Evolutionary conservation across 495 filamentous ascomycete species (phyloP).

Genomic region (Pyronema domesticum): DNA sequence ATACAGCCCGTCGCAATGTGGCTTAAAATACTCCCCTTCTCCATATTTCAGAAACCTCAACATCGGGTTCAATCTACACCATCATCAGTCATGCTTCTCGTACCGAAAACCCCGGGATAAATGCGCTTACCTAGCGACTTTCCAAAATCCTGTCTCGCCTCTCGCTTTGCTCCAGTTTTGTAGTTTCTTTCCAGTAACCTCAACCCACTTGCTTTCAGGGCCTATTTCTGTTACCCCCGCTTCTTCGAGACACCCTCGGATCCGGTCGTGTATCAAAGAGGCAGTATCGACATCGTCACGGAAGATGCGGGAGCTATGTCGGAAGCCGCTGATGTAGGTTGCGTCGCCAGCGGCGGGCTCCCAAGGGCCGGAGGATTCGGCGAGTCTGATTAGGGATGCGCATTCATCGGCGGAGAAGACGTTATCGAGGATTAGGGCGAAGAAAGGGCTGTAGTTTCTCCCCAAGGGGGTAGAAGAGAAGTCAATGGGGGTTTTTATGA

Average conservation of each 20-base stretch:
- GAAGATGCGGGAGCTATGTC: conserved; percentile 44
- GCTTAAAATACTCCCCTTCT: conserved; percentile 45
- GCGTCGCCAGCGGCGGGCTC: conserved; percentile 18
- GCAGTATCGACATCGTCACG: conserved; percentile 37
- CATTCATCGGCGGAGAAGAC: conserved; percentile 36
- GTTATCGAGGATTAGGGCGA: conserved; percentile 39
- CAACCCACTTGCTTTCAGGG: conserved; percentile 9
- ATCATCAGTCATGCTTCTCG: too few relatives aligned
- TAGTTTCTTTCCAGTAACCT: conserved; percentile 8
- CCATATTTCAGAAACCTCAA: conserved; percentile 48
- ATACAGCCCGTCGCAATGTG: conserved; percentile 44
- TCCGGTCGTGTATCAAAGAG: conserved; percentile 33
- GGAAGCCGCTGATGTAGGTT: conserved; percentile 9
- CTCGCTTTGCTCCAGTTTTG: conserved; percentile 1
- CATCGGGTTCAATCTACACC: conserved; percentile 36
- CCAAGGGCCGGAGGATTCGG: conserved; percentile 27
- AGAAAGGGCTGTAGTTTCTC: conserved; percentile 23
- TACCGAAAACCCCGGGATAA: too few relatives aligned
- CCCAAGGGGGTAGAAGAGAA: conserved; percentile 30
- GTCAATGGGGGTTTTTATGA: conserved; percentile 25
- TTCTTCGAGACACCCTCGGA: conserved; percentile 34
- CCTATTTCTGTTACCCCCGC: conserved; percentile 9
- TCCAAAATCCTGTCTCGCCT: conserved; percentile 29
- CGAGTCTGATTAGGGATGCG: conserved; percentile 31
- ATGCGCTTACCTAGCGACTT: conserved; percentile 13